Percentiles rank a stretch among this genome's conserved stretches.
Evolutionary conservation across 805 yeast species (phyloP).

Genomic region (Yamadazyma laniorum): DNA sequence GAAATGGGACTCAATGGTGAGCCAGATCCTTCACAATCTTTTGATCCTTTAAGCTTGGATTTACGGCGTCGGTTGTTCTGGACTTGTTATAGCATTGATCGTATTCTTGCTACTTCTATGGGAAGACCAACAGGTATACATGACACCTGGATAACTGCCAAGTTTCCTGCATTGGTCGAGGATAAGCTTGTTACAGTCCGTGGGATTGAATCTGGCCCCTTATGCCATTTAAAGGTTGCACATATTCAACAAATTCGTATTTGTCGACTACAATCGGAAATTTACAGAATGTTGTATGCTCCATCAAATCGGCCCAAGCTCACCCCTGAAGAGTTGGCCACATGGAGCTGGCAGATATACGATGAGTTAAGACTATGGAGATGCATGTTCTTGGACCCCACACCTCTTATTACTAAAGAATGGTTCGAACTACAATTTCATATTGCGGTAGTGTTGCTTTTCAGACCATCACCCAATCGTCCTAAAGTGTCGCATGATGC

Average conservation of each 20-base stretch:
- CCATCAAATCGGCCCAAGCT: constrained; percentile 1
- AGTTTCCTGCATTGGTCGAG: constrained; percentile 13
- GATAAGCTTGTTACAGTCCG: constrained; percentile 11
- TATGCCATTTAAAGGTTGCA: constrained; percentile 14
- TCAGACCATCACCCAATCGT: constrained; percentile 15
- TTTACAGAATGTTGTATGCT: constrained; percentile 11
- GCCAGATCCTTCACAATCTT: constrained; percentile 11
- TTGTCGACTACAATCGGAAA: constrained; percentile 14
- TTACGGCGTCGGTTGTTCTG: constrained; percentile 13
- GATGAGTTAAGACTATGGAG: constrained; percentile 15
- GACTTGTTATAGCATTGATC: constrained; percentile 15
- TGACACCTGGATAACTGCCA: constrained; percentile 14
- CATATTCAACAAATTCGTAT: constrained; percentile 13
- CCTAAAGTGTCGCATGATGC: constrained; percentile 12
- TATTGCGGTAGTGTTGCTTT: constrained; percentile 12
- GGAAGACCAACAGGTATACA: constrained; percentile 14
- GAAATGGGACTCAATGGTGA: constrained; percentile 16
- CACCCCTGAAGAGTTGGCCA: constrained; percentile 3
- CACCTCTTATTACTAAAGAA: constrained; percentile 14
- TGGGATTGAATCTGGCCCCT: constrained; percentile 10
- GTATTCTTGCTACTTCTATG: constrained; percentile 12
- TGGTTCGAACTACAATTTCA: constrained; percentile 16
- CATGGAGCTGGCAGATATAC: constrained; percentile 16
- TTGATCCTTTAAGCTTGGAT: constrained; percentile 13
- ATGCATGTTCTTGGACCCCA: constrained; percentile 7